phyloP scores from a whole-genome alignment of 139 green algal species.

The Micromonas pusilla region DNA sequence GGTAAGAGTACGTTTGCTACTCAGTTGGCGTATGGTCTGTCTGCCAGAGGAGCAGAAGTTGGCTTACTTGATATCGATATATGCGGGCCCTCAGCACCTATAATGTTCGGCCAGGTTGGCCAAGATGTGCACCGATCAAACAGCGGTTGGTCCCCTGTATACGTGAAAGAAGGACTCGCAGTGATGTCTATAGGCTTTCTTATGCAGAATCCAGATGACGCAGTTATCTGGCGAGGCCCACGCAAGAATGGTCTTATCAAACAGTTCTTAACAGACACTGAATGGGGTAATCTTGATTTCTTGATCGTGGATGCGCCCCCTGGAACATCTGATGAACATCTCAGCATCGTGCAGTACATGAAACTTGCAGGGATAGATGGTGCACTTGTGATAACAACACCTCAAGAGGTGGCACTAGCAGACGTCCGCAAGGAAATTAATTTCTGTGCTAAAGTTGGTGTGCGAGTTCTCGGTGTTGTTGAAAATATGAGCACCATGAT shows the following conservation, averaged over 20 bases:
- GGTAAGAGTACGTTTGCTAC: slow-evolving; percentile 92
- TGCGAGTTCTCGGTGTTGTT: slow-evolving; percentile 86
- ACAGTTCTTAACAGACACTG: slow-evolving; percentile 92
- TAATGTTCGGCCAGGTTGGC: slow-evolving; percentile 88
- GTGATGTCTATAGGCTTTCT: slow-evolving; percentile 99
- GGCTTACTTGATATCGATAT: slow-evolving; percentile 97
- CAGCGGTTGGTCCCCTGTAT: slow-evolving; percentile 42
- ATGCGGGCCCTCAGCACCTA: slow-evolving; percentile 87
- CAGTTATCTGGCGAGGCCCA: slow-evolving; percentile 93
- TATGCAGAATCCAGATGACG: slow-evolving; percentile 87
- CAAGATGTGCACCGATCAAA: slow-evolving; percentile 83
- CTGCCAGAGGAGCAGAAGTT: slow-evolving; percentile 61
- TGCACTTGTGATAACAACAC: slow-evolving; percentile 70
- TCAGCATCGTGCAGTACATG: slow-evolving; percentile 84
- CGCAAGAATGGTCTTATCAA: slow-evolving; percentile 69
- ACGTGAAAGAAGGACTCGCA: slow-evolving; percentile 86
- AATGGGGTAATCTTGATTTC: slow-evolving; percentile 92
- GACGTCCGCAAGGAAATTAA: slow-evolving; percentile 96
- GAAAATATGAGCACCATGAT: slow-evolving; percentile 92
- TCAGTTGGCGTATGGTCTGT: slow-evolving; percentile 85
- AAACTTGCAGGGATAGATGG: slow-evolving; percentile 56
- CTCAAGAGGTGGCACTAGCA: slow-evolving; percentile 90
- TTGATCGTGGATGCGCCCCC: slow-evolving; percentile 94
- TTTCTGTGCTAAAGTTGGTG: slow-evolving; percentile 91
- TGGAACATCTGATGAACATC: slow-evolving; percentile 95